Percentiles rank a stretch among this genome's conserved stretches.
These are phyloP conservation scores for Beauveria sp. DNA, from an alignment of 2,329 filamentous ascomycete species.

Conservation along the genomic window DNA sequence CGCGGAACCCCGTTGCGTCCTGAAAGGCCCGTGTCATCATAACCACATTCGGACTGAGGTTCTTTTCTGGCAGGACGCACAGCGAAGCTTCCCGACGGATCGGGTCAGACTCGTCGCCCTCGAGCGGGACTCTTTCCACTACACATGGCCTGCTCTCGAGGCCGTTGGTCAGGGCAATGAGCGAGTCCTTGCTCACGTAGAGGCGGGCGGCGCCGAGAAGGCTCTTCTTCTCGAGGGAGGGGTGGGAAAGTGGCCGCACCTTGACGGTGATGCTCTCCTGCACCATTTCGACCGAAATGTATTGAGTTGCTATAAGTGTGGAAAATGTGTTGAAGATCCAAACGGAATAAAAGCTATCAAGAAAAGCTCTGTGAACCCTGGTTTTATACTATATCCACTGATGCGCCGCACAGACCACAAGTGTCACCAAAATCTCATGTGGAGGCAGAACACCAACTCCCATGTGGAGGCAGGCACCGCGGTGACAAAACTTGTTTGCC, in stretches of 20 bases:
- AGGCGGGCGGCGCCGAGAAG: constrained; percentile 37
- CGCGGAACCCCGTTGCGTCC: constrained; percentile 62
- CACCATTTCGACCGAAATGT: constrained; percentile 18
- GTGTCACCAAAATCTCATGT: too few species aligned
- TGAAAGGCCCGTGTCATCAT: constrained; percentile 69
- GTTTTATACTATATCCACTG: too few species aligned
- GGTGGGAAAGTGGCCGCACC: constrained; percentile 34
- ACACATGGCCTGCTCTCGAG: constrained; percentile 35
- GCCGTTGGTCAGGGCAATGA: constrained; percentile 35
- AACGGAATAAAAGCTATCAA: too few species aligned
- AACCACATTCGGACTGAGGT: constrained; percentile 58
- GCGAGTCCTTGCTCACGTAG: constrained; percentile 40
- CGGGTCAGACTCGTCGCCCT: constrained; percentile 13
- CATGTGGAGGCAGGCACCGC: too few species aligned
- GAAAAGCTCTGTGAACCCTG: too few species aligned
- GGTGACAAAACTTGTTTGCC: too few species aligned
- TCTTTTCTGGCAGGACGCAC: constrained; percentile 47
- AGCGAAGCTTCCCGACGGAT: constrained; percentile 38
- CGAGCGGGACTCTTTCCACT: constrained; percentile 25
- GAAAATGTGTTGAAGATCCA: too few species aligned
- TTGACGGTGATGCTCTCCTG: constrained; percentile 31
- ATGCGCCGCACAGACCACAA: too few species aligned
- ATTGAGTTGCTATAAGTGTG: too few species aligned
- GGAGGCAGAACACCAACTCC: too few species aligned
- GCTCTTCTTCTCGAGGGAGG: constrained; percentile 33